Evolutionary conservation across 371 early-diverging fungal species (phyloP), one percentile per base, ranked within the genome.

Genomic region (Entomophthora muscae): DNA sequence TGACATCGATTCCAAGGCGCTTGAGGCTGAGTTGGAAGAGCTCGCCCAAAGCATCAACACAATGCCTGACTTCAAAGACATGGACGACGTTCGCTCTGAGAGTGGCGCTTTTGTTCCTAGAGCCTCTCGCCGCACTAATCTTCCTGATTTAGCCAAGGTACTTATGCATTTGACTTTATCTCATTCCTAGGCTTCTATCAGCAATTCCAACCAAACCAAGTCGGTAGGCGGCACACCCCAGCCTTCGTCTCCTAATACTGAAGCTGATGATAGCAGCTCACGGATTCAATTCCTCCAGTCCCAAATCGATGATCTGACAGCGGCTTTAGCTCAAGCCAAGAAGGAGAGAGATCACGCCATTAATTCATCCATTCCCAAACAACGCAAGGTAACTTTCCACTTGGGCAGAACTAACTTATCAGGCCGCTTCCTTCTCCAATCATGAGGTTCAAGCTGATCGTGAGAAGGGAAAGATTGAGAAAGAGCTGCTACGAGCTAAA

Each of bases 11-110:
- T 29, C 17, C 29, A 57, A 57, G 31, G 58, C 26, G 3, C 58
- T 57, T 21, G 58, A 57, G 29, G 58, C 58, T 31, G 58, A 57
- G 29, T 26, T 57, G 13, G 58, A 57, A 21, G 31, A 57, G 58
- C 13, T 57, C 13, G 26, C 58, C 31, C 58, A 57, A 29, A 29
- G 29, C 31, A 57, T 57, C 26, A 10, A 26, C 17, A 57, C 58
- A 21, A 57, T 57, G 26, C 58, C 58, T 31, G 58, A 42, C 42
- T 42, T 29, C 13, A 57, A 29, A 3, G 58, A 57, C 12, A 26
- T 57, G 13, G 58, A 57, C 29, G 58, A 31, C 29, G 26, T 31
- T 1, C 58, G 31, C 29, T 57, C 58, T 3, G 58, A 57, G 3
- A 57, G 31, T 21, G 26, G 29, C 10, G 30, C 26, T 10, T 42